Conservation (phyloP, 106 monocot species). For the Iris macrosiphon region DNA sequence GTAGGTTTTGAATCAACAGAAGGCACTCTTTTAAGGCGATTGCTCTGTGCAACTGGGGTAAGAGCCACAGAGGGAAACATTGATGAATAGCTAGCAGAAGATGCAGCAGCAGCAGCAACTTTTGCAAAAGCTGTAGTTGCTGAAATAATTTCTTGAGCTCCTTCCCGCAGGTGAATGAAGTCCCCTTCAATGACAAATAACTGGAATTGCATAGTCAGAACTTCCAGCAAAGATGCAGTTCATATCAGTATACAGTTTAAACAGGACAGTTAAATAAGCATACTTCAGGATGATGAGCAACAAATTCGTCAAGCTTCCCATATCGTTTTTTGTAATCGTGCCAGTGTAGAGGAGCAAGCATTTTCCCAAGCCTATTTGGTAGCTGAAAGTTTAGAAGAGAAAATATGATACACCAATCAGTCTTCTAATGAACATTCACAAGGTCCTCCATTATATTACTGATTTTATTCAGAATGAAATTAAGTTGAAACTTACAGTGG, state of each 20-base stretch:
- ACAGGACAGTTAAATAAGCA: conserved; percentile 6
- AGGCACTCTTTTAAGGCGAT: conserved; percentile 42
- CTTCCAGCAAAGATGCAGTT: not conserved
- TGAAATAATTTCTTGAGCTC: conserved; percentile 92
- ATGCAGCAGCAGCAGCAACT: conserved; percentile 79
- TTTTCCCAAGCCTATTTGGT: conserved; percentile 87
- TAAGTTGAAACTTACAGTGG: conserved; percentile 48
- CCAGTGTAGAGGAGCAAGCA: conserved; percentile 97
- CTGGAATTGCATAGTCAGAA: conserved; percentile 44
- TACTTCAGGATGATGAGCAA: conserved; percentile 84
- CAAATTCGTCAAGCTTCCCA: conserved; percentile 95
- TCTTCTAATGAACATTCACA: not conserved
- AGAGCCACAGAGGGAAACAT: conserved; percentile 75
- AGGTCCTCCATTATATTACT: not conserved
- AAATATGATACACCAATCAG: not conserved
- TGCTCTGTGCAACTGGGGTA: conserved; percentile 87
- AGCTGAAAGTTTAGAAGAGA: conserved; percentile 43
- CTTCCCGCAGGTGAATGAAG: conserved; percentile 88
- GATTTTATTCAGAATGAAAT: not conserved
- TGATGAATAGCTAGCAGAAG: conserved; percentile 52
- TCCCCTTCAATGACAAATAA: conserved; percentile 94
- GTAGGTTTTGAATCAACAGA: conserved; percentile 30
- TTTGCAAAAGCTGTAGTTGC: conserved; percentile 90
- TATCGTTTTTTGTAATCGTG: conserved; percentile 88
- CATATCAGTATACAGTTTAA: not conserved